Conservation (phyloP, 2,329 filamentous ascomycete genomes). For the Neopestalotiopsis clavispora region DNA sequence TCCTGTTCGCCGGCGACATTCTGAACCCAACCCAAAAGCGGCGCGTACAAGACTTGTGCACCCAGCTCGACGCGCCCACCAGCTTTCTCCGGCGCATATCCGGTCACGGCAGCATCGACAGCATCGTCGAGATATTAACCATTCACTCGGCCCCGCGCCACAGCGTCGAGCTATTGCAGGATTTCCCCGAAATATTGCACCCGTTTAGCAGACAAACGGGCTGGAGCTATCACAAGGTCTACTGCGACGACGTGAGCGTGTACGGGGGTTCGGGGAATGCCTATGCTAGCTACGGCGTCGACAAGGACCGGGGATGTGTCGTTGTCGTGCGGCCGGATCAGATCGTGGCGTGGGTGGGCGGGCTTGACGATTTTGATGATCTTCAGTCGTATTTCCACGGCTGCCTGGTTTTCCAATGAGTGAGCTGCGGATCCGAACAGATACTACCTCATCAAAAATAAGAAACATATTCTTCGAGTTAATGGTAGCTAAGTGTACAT, state of each 20-base stretch:
- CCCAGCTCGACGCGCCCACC: constrained; percentile 38
- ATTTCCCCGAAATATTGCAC: constrained; percentile 55
- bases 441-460: no score
- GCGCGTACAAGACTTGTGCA: constrained; percentile 53
- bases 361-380: constrained; percentile 41
- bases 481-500: no score
- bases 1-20: constrained; percentile 68
- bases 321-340: constrained; percentile 70
- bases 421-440: background rate
- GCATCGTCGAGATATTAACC: constrained; percentile 63
- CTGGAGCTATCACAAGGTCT: constrained; percentile 63
- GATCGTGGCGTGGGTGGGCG: constrained; percentile 57
- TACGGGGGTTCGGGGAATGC: constrained; percentile 57
- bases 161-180: constrained; percentile 52
- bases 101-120: constrained; percentile 18
- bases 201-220: constrained; percentile 51
- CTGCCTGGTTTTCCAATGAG: constrained; percentile 26
- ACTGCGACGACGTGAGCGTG: constrained; percentile 58
- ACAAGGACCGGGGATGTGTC: constrained; percentile 58
- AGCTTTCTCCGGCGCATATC: constrained; percentile 30
- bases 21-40: constrained; percentile 45
- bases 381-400: constrained; percentile 40
- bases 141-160: constrained; percentile 60
- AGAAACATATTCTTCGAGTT: no score
- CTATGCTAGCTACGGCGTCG: constrained; percentile 64